phyloP scores from a whole-genome alignment of 2,329 filamentous ascomycete species.

The Fusarium pseudonygamai region DNA sequence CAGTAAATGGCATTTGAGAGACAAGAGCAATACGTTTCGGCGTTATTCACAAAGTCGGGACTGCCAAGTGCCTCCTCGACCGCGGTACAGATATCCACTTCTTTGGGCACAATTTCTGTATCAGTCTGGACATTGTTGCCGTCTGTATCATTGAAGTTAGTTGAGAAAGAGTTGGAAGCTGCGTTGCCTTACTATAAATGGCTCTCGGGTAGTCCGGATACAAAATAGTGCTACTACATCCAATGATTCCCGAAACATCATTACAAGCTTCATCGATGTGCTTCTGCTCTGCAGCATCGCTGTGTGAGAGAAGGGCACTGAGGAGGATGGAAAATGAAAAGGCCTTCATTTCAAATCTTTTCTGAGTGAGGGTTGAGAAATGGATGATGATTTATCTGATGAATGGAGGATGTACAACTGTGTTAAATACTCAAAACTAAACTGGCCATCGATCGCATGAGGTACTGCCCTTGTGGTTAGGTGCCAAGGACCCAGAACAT shows the following conservation, averaged over 20 bases:
- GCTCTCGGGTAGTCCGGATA: background rate
- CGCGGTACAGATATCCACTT: conserved; percentile 1
- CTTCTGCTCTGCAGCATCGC: background rate
- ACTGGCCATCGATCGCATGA: background rate
- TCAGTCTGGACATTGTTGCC: background rate
- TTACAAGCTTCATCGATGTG: background rate
- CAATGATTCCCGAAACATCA: background rate
- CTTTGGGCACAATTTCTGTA: background rate
- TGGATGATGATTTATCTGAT: rapidly evolving
- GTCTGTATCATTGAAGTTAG: background rate
- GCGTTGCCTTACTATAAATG: background rate
- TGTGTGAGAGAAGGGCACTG: background rate
- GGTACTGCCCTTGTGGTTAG: too few species aligned
- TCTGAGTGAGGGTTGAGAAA: rapidly evolving
- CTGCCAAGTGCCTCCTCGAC: background rate
- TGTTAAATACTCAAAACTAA: background rate
- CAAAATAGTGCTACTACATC: background rate
- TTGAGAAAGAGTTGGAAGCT: rapidly evolving
- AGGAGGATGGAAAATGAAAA: background rate
- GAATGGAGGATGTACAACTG: background rate
- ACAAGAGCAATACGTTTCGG: background rate
- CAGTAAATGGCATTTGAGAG: background rate
- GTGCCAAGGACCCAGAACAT: background rate
- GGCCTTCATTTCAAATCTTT: background rate
- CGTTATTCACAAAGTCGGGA: background rate